A percentile compares a stretch with the other conserved stretches of the same genome.
Conservation (phyloP, 306 rosid genomes). For the Trifolium dubium region DNA sequence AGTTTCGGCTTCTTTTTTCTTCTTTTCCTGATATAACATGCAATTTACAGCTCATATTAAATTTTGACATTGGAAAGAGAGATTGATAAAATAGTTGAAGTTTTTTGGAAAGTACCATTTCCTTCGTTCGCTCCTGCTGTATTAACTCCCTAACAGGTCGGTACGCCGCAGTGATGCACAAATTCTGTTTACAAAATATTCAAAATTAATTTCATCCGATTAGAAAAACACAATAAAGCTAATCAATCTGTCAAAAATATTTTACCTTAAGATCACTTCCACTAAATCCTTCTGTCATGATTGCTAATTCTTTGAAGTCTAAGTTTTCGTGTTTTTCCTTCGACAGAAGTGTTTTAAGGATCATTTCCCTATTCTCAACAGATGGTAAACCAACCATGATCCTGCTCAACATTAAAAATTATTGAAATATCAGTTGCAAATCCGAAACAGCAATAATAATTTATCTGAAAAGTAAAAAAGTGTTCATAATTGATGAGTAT, state of each 20-base stretch:
- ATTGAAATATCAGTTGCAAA: conserved; percentile 22
- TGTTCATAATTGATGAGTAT: conserved; percentile 3
- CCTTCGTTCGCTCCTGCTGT: conserved; percentile 80
- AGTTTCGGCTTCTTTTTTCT: conserved; percentile 60
- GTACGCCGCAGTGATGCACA: conserved; percentile 91
- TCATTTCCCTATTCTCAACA: conserved; percentile 73
- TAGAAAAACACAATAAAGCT: conserved; percentile 2
- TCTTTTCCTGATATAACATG: conserved; percentile 65
- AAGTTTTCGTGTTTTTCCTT: conserved; percentile 73
- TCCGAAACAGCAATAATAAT: conserved; percentile 10
- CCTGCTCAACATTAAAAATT: conserved; percentile 46
- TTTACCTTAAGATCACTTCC: conserved; percentile 97
- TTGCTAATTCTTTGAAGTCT: conserved; percentile 76
- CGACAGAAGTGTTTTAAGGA: conserved; percentile 73
- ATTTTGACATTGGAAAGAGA: conserved; percentile 1
- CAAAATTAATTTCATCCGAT: conserved; percentile 36
- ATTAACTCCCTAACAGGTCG: conserved; percentile 90
- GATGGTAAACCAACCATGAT: conserved; percentile 90
- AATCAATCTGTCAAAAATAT: conserved; percentile 27
- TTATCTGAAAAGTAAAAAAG: conserved; percentile 8
- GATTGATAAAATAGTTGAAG: background rate
- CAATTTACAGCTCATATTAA: conserved; percentile 8
- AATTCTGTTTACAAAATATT: conserved; percentile 66
- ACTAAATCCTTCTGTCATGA: conserved; percentile 83
- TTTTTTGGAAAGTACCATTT: conserved; percentile 55